Evolutionary conservation across 2,329 filamentous ascomycete genomes (phyloP).

Genomic region (Aspergillus sp.): DNA sequence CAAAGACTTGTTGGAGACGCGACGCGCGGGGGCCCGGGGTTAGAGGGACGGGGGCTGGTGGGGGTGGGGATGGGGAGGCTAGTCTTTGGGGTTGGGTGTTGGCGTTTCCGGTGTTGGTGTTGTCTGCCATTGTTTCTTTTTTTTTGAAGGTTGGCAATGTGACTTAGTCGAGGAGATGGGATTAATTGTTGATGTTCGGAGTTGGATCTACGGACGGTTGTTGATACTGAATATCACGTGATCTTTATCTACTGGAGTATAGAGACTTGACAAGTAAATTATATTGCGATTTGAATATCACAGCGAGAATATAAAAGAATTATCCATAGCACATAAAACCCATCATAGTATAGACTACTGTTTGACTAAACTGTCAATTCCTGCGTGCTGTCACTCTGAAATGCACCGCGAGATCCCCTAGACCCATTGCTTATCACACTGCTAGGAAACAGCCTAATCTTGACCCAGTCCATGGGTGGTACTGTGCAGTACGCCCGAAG

Average conservation of each 20-base stretch:
- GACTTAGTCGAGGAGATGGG: slow-evolving; percentile 1
- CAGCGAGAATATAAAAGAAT: not conserved
- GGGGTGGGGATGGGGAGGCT: slow-evolving; percentile 46
- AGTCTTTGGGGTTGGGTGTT: slow-evolving; percentile 6
- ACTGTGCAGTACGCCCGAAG: not conserved
- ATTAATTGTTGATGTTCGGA: not conserved
- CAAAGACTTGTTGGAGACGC: slow-evolving; percentile 54
- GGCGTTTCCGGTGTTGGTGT: slow-evolving; percentile 6
- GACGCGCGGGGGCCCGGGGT: slow-evolving; percentile 55
- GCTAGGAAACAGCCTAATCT: not conserved
- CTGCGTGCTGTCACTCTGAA: slow-evolving; percentile 9
- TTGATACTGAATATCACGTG: too few relatives aligned
- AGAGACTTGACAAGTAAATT: too few relatives aligned
- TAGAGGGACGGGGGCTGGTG: slow-evolving; percentile 47
- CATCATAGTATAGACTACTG: not conserved
- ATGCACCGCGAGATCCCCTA: not conserved
- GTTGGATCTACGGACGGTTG: not conserved
- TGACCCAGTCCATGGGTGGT: not conserved
- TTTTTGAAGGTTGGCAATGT: not conserved
- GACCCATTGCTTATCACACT: not conserved
- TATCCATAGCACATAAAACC: not conserved
- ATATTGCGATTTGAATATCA: not conserved
- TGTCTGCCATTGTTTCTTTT: slow-evolving; percentile 15
- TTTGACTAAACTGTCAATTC: slow-evolving; percentile 6
- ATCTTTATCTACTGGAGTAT: too few relatives aligned